Conservation (phyloP, 75 land plant genomes). For the Sequoia sempervirens region DNA sequence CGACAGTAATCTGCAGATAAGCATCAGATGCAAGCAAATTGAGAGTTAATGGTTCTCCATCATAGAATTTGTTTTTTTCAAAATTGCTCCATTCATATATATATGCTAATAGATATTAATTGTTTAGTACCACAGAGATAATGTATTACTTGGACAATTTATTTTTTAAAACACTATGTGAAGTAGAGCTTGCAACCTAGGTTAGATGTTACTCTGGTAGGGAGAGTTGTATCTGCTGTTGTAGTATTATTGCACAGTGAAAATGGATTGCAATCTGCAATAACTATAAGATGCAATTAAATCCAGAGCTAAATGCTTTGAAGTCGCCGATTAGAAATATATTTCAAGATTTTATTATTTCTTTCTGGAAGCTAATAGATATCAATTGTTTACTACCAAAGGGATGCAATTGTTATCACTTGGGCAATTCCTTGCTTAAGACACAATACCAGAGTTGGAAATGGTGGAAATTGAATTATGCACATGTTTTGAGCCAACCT, state of each 20-base stretch:
- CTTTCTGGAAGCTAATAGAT: too few relatives aligned
- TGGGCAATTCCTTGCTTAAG: too few relatives aligned
- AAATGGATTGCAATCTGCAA: constrained; percentile 10
- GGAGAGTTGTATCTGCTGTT: constrained; percentile 79
- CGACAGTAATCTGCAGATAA: constrained; percentile 9
- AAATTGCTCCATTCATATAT: not conserved
- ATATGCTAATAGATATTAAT: not conserved
- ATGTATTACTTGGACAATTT: not conserved
- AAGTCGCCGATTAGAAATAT: too few relatives aligned
- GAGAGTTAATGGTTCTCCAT: not conserved
- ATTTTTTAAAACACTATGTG: too few relatives aligned
- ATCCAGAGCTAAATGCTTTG: not conserved
- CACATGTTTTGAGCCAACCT: too few relatives aligned
- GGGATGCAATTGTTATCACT: too few relatives aligned
- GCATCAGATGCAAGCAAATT: constrained; percentile 4
- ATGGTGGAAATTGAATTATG: too few relatives aligned
- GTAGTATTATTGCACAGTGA: constrained; percentile 69
- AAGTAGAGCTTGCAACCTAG: constrained; percentile 27
- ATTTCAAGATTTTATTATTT: too few relatives aligned
- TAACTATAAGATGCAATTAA: constrained; percentile 7
- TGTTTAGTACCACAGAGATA: not conserved
- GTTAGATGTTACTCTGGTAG: constrained; percentile 57
- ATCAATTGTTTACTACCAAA: too few relatives aligned
- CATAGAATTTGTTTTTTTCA: not conserved
- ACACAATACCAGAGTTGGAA: too few relatives aligned